Evolutionary conservation across 345 rosid species (phyloP).

Genomic region (Cardiospermum halicacabum): DNA sequence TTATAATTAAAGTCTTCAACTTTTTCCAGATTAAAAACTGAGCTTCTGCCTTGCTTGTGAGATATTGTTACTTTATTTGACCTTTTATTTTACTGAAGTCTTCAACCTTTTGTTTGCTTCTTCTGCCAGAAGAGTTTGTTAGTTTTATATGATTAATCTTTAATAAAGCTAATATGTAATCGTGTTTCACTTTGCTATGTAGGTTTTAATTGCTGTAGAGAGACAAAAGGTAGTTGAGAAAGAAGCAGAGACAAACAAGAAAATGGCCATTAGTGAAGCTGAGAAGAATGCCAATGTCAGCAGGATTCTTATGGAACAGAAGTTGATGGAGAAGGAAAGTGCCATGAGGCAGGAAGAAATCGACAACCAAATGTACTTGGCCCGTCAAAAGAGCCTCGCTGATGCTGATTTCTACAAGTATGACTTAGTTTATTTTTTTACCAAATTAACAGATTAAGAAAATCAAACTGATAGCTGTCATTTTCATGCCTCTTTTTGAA

Average conservation of each 20-base stretch:
- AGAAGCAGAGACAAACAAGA: conserved; percentile 82
- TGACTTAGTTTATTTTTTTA: conserved; percentile 9
- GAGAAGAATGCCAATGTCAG: conserved; percentile 81
- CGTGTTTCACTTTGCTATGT: conserved; percentile 8
- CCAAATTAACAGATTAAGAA: background rate
- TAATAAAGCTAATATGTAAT: background rate
- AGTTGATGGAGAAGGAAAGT: conserved; percentile 84
- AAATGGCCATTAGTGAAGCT: conserved; percentile 92
- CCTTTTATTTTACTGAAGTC: too few relatives aligned
- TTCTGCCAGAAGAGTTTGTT: too few relatives aligned
- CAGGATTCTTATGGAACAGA: conserved; percentile 81
- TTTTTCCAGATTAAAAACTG: background rate
- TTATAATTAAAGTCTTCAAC: background rate
- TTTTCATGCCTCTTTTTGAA: conserved; percentile 20
- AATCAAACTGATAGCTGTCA: background rate
- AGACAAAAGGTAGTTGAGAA: conserved; percentile 81
- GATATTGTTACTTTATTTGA: too few relatives aligned
- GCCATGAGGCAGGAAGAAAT: conserved; percentile 72
- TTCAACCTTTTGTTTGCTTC: too few relatives aligned
- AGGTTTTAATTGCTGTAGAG: conserved; percentile 87
- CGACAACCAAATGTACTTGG: conserved; percentile 72
- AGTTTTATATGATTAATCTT: background rate
- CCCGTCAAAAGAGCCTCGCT: conserved; percentile 72
- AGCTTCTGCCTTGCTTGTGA: too few relatives aligned
- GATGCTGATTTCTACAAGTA: conserved; percentile 90